Evolutionary conservation across 106 monocot species (phyloP), one percentile per base, ranked within the genome.

Genomic region (Allium fistulosum): DNA sequence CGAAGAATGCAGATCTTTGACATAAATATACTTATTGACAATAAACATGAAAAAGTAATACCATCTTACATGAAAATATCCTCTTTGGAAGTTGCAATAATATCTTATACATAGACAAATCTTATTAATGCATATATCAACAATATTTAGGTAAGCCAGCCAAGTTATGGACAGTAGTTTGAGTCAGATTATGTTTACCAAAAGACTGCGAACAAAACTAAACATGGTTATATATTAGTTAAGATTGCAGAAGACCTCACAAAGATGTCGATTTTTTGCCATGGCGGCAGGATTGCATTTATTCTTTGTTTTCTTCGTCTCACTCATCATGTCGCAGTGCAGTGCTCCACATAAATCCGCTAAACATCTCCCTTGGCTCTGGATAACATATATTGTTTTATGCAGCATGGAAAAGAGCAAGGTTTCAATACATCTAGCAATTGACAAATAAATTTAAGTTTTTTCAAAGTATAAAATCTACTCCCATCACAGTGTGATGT

Each of bases 261-360:
- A 97, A 73, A 89, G 82, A 67, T 92, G 97, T 61, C 66, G 97
- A 62, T 97, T 97, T 74, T 78, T 89, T 77, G 86, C 81, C 67
- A 70, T 81, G 75, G 97, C 97, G 61, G 92, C 84, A 69, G 92
- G 86, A 80, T 92, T 97, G 66, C 97, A 97, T 80, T 87, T 96
- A 26, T 72, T 66, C 82, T 92, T 92, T 47, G 73, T 61, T 51
- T 85, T 97, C 79, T 92, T 97, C 57, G 80, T 71, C 63, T 92
- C 89, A 1, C 63, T 75, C 65, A 92, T 69, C 58, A 70, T 71
- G 64, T 92, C 97, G 64, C 97, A 97, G 68, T 97, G 97, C 57
- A 97, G 64, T 45, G 97, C 92, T 65, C 92, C 97, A 75, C 97
- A 97, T 65, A 92, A 73, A 84, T 97, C 92, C 58, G 97, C 92